Percentiles rank a stretch among this genome's conserved stretches.
Conservation (phyloP, 2,329 filamentous ascomycete genomes). For the Colletotrichum spaethianum region DNA sequence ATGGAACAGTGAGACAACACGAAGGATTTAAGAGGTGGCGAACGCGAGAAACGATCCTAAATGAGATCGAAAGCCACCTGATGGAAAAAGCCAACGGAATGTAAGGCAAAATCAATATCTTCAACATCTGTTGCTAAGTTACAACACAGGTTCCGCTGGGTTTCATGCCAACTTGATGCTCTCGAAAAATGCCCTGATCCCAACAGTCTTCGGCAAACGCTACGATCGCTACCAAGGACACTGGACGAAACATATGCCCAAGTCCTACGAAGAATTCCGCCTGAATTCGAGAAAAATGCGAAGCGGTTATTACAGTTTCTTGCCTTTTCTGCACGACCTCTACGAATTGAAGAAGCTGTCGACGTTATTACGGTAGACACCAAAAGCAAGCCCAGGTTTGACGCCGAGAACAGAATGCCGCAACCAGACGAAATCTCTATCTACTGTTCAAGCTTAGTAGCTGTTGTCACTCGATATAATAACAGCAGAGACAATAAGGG, state of each 20-base stretch:
- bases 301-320: slow-evolving; percentile 46
- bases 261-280: slow-evolving; percentile 39
- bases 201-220: not conserved
- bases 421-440: slow-evolving; percentile 11
- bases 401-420: slow-evolving; percentile 37
- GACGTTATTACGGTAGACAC: slow-evolving; percentile 45
- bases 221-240: not conserved
- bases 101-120: not conserved
- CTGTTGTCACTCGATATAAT: slow-evolving; percentile 36
- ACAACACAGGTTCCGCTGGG: slow-evolving; percentile 7
- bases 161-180: slow-evolving; percentile 12
- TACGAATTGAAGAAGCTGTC: slow-evolving; percentile 43
- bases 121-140: not conserved
- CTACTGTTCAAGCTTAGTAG: slow-evolving; percentile 41
- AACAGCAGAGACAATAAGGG: not conserved
- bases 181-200: slow-evolving; percentile 9
- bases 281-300: slow-evolving; percentile 31
- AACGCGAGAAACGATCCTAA: not conserved
- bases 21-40: not conserved
- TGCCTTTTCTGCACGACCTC: slow-evolving; percentile 40
- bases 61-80: not conserved
- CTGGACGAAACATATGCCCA: slow-evolving; percentile 21
- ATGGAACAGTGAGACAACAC: not conserved
- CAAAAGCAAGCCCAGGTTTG: slow-evolving; percentile 37
- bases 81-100: not conserved